Conservation (phyloP, 2,329 filamentous ascomycete genomes). For the Corinectria fuckeliana region DNA sequence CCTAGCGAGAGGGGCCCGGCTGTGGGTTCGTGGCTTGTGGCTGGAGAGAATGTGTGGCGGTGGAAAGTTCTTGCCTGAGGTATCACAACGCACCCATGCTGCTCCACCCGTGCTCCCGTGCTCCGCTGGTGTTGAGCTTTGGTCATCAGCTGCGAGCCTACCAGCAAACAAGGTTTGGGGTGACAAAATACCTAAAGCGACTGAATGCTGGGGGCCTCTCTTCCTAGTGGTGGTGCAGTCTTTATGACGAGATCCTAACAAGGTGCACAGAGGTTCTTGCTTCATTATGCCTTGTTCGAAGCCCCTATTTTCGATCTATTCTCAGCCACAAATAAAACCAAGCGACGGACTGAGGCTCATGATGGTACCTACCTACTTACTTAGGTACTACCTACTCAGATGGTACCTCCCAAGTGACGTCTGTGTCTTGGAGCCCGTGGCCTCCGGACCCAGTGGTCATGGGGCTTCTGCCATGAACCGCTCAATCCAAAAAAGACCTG, state of each 20-base stretch:
- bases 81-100: neutral
- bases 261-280: neutral
- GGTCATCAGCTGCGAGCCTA: neutral
- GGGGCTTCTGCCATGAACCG: neutral
- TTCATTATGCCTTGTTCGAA: neutral
- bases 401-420: conserved; percentile 6
- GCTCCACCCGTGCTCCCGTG: too few species aligned
- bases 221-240: neutral
- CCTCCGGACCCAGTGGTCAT: neutral
- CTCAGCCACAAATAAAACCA: neutral
- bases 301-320: neutral
- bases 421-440: neutral
- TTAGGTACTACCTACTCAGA: too few species aligned
- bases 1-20: conserved; percentile 40
- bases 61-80: conserved; percentile 23
- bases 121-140: neutral
- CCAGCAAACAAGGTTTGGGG: neutral
- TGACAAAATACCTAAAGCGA: conserved; percentile 11
- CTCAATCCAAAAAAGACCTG: too few species aligned
- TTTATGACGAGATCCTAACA: neutral
- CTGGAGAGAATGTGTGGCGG: conserved; percentile 26
- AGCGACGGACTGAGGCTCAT: neutral
- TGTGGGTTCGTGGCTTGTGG: conserved; percentile 26
- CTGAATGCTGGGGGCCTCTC: neutral
- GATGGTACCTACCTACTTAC: neutral